Evolutionary conservation across 2,329 filamentous ascomycete genomes (phyloP).

Genomic region (Aspergillus phoenicis): DNA sequence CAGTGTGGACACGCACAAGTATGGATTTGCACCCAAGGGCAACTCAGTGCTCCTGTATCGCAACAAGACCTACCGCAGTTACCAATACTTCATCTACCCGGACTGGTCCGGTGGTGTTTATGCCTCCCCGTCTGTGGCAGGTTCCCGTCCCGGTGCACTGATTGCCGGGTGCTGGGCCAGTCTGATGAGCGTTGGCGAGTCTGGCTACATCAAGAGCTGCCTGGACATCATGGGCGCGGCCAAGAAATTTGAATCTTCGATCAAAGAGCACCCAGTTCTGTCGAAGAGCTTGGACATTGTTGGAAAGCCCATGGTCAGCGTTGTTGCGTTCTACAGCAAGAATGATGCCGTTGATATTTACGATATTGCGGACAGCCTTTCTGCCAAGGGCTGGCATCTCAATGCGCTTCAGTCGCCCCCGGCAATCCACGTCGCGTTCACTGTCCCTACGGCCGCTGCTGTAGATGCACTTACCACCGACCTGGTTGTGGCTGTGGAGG

Average conservation of each 20-base stretch:
- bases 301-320: constrained; percentile 83
- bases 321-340: constrained; percentile 82
- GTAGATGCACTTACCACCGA: constrained; percentile 79
- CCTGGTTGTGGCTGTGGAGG: constrained; percentile 58
- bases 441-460: constrained; percentile 77
- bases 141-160: constrained; percentile 86
- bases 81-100: constrained; percentile 95
- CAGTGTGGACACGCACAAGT: constrained; percentile 97
- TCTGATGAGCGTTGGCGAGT: constrained; percentile 83
- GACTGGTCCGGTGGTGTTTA: constrained; percentile 97
- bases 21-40: constrained; percentile 96
- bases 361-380: constrained; percentile 89
- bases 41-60: constrained; percentile 94
- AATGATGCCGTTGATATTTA: constrained; percentile 79
- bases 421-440: constrained; percentile 92
- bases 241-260: constrained; percentile 76
- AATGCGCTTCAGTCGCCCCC: constrained; percentile 91
- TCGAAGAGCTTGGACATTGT: constrained; percentile 75
- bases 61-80: constrained; percentile 71
- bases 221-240: constrained; percentile 83
- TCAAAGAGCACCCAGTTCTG: constrained; percentile 70
- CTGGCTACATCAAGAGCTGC: constrained; percentile 84
- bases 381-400: constrained; percentile 84
- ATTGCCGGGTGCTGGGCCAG: constrained; percentile 96
- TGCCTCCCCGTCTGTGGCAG: constrained; percentile 87